Evolutionary conservation across 2,329 filamentous ascomycete species (phyloP).

Genomic region (Neurospora sp.): DNA sequence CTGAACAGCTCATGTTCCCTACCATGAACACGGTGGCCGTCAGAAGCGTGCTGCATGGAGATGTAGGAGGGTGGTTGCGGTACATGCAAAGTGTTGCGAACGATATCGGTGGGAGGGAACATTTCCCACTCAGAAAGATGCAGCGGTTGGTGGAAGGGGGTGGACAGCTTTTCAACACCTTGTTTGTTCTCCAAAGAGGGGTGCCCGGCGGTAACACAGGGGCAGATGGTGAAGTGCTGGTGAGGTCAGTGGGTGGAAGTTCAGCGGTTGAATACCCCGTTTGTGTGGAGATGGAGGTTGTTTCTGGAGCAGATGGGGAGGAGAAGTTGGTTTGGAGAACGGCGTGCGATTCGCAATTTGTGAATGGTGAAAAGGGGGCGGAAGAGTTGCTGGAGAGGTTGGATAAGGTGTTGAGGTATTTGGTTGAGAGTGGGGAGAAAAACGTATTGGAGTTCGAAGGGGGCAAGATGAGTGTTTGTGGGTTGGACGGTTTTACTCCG

Average conservation of each 20-base stretch:
- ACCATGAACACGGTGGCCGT: constrained; percentile 86
- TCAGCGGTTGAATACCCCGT: constrained; percentile 72
- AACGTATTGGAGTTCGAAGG: constrained; percentile 44
- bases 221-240: constrained; percentile 28
- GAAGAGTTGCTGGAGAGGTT: constrained; percentile 45
- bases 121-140: constrained; percentile 65
- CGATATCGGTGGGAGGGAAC: constrained; percentile 59
- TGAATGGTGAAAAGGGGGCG: constrained; percentile 33
- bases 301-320: constrained; percentile 10
- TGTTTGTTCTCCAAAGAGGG: constrained; percentile 44
- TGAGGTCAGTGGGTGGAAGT: constrained; percentile 51
- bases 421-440: constrained; percentile 24
- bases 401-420: constrained; percentile 45
- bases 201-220: constrained; percentile 5
- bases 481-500: constrained; percentile 37
- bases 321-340: constrained; percentile 57
- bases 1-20: constrained; percentile 65
- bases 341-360: constrained; percentile 52
- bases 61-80: constrained; percentile 49
- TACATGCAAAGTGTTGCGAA: constrained; percentile 65
- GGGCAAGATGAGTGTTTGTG: constrained; percentile 52
- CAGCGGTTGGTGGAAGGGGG: constrained; percentile 37
- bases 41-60: constrained; percentile 62
- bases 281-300: constrained; percentile 68
- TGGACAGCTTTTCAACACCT: constrained; percentile 39